A percentile compares a stretch with the other conserved stretches of the same genome.
These are phyloP conservation scores for Stemphylium beticola DNA, from an alignment of 2,329 filamentous ascomycete genomes.

Conservation along the genomic window DNA sequence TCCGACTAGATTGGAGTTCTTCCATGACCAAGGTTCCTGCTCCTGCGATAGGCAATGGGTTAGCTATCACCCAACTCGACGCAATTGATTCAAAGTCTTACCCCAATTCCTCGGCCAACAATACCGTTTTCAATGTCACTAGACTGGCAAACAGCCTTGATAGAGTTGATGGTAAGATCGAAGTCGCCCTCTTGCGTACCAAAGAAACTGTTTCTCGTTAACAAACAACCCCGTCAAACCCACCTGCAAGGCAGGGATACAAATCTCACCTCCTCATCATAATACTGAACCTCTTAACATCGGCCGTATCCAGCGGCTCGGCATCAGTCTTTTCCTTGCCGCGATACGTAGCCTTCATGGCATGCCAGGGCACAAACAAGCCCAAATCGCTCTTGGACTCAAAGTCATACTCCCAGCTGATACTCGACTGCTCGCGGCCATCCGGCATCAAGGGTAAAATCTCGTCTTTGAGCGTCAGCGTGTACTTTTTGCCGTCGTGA, in stretches of 20 bases:
- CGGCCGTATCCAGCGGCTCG: conserved; percentile 62
- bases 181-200: conserved; percentile 75
- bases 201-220: conserved; percentile 67
- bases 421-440: conserved; percentile 72
- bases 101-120: conserved; percentile 5
- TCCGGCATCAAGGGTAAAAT: conserved; percentile 63
- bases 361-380: conserved; percentile 67
- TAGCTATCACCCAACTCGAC: conserved; percentile 5
- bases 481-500: conserved; percentile 72
- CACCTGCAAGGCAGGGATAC: neutral
- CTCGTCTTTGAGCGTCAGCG: conserved; percentile 75
- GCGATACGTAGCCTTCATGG: conserved; percentile 74
- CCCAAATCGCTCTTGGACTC: conserved; percentile 21
- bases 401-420: conserved; percentile 70
- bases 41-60: conserved; percentile 12
- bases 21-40: conserved; percentile 34
- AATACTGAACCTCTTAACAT: conserved; percentile 71
- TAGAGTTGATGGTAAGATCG: conserved; percentile 61
- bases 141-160: conserved; percentile 54
- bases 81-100: conserved; percentile 8
- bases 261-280: conserved; percentile 77
- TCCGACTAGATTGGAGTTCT: conserved; percentile 34
- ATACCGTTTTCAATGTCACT: conserved; percentile 36
- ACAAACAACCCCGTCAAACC: neutral
- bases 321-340: conserved; percentile 69